Evolutionary conservation across 805 yeast genomes (phyloP).

Genomic region (Peterozyma toletana): DNA sequence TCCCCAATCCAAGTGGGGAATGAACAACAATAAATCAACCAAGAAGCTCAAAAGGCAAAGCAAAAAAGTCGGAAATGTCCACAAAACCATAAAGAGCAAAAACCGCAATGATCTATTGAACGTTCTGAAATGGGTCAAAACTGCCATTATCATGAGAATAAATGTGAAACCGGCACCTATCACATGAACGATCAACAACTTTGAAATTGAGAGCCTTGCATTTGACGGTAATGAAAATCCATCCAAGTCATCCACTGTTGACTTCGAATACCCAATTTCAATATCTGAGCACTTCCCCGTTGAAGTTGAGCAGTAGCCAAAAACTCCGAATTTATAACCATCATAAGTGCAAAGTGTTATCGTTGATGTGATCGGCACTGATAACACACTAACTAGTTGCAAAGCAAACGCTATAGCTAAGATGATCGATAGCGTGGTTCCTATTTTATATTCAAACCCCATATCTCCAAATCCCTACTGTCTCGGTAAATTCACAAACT

Average conservation of each 20-base stretch:
- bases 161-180: slow-evolving; percentile 51
- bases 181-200: slow-evolving; percentile 60
- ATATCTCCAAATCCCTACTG: not conserved
- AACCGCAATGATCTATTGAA: slow-evolving; percentile 27
- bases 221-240: slow-evolving; percentile 49
- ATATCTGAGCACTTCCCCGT: slow-evolving; percentile 28
- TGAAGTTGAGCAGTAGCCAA: slow-evolving; percentile 49
- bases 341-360: slow-evolving; percentile 43
- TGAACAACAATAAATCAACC: slow-evolving; percentile 74
- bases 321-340: slow-evolving; percentile 56
- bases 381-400: slow-evolving; percentile 50
- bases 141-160: slow-evolving; percentile 32
- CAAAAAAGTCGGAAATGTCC: slow-evolving; percentile 64
- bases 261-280: slow-evolving; percentile 34
- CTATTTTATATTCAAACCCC: slow-evolving; percentile 7
- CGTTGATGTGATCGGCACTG: slow-evolving; percentile 49
- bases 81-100: slow-evolving; percentile 44
- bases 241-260: slow-evolving; percentile 22
- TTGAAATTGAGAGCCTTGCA: slow-evolving; percentile 52
- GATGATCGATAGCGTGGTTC: slow-evolving; percentile 13
- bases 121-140: slow-evolving; percentile 29
- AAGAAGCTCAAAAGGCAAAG: slow-evolving; percentile 67
- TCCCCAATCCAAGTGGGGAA: slow-evolving; percentile 68
- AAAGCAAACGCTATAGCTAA: slow-evolving; percentile 45
- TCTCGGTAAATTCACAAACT: too few relatives aligned